Conservation (phyloP, 805 yeast genomes). For the Teunomyces stri region DNA sequence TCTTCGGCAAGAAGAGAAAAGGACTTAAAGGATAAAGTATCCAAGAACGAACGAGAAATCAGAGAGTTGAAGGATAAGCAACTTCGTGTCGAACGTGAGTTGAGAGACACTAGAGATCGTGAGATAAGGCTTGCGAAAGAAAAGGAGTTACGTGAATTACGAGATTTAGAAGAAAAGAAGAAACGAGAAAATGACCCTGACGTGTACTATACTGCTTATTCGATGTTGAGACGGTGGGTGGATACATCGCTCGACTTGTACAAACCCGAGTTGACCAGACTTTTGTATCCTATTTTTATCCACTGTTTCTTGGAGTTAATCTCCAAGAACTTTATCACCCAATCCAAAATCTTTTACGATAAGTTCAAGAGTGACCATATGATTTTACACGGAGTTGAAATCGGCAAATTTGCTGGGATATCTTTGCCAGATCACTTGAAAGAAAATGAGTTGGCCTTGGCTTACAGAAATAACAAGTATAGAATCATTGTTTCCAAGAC, state of each 20-base stretch:
- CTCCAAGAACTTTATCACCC: conserved; percentile 53
- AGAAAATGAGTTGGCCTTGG: conserved; percentile 78
- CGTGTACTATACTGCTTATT: conserved; percentile 75
- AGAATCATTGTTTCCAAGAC: conserved; percentile 76
- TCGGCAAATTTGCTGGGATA: conserved; percentile 68
- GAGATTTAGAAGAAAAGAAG: conserved; percentile 43
- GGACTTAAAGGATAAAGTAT: conserved; percentile 26
- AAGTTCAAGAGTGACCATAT: conserved; percentile 71
- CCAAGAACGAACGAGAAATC: conserved; percentile 31
- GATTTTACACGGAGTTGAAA: conserved; percentile 74
- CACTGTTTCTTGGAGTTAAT: conserved; percentile 83
- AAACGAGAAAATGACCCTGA: conserved; percentile 60
- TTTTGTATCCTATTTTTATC: conserved; percentile 89
- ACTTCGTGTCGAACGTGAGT: conserved; percentile 33
- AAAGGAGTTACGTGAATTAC: conserved; percentile 35
- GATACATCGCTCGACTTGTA: conserved; percentile 89
- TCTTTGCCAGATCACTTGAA: conserved; percentile 76
- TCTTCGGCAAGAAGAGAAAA: conserved; percentile 18
- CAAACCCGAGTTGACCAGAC: conserved; percentile 78
- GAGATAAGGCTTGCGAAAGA: conserved; percentile 38
- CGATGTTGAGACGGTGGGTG: conserved; percentile 81
- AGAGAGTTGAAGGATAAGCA: conserved; percentile 36
- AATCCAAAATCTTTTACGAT: conserved; percentile 75
- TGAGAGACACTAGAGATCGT: conserved; percentile 38
- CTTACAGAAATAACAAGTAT: conserved; percentile 72